A percentile compares a stretch with the other conserved stretches of the same genome.
phyloP scores from a whole-genome alignment of 371 early-diverging fungal species.

The Mucor plumbeus region DNA sequence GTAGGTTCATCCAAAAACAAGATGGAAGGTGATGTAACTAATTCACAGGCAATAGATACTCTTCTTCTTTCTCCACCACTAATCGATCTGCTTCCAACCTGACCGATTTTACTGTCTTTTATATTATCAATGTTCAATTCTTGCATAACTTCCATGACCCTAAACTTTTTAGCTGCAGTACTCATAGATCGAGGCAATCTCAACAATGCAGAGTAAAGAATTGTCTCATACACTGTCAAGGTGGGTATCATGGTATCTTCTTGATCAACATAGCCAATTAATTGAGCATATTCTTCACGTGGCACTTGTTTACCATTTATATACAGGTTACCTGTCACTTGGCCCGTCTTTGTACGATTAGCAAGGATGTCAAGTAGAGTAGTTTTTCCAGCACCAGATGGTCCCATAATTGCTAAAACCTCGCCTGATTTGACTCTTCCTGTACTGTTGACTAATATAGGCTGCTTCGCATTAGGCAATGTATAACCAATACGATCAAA shows the following conservation, averaged over 20 bases:
- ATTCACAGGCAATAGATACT: conserved; percentile 86
- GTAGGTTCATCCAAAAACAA: conserved; percentile 96
- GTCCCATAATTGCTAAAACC: conserved; percentile 86
- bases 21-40: conserved; percentile 87
- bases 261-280: conserved; percentile 86
- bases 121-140: conserved; percentile 80
- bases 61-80: conserved; percentile 90
- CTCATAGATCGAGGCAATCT: conserved; percentile 77
- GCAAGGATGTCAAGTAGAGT: conserved; percentile 79
- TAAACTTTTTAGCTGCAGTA: conserved; percentile 55
- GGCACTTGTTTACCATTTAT: conserved; percentile 68
- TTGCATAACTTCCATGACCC: conserved; percentile 77
- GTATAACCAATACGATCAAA: conserved; percentile 73
- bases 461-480: conserved; percentile 19
- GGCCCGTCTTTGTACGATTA: conserved; percentile 67
- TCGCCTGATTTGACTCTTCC: conserved; percentile 84
- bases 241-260: conserved; percentile 87
- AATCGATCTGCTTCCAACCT: conserved; percentile 74
- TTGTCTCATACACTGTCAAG: conserved; percentile 83
- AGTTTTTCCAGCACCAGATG: conserved; percentile 75
- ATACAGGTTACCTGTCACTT: conserved; percentile 64
- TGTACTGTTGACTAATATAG: conserved; percentile 66
- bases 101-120: conserved; percentile 83
- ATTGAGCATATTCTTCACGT: conserved; percentile 59
- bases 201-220: conserved; percentile 77